These are phyloP conservation scores for Chondrostereum purpureum DNA, from an alignment of 1,284 basidiomycete species.

Conservation along the genomic window DNA sequence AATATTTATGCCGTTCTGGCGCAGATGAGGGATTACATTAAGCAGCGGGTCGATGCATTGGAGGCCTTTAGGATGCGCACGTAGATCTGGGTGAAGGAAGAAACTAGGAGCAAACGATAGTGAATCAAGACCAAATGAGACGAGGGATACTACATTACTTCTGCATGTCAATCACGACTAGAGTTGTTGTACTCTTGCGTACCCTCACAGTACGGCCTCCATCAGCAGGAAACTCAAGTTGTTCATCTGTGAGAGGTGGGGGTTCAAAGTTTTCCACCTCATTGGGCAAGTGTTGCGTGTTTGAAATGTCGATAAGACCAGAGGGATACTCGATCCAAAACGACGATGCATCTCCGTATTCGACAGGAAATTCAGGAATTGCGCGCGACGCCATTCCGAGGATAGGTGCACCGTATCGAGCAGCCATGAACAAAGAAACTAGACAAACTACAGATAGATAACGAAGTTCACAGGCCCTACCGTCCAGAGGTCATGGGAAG, in stretches of 20 bases:
- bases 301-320: conserved; percentile 56
- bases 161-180: conserved; percentile 68
- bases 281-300: conserved; percentile 34
- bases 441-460: no score
- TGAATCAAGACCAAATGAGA: not conserved
- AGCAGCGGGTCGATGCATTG: conserved; percentile 51
- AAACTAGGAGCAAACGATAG: conserved; percentile 32
- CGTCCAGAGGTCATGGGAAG: no score
- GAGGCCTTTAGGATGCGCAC: conserved; percentile 50
- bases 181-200: conserved; percentile 41
- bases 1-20: conserved; percentile 50
- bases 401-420: conserved; percentile 31
- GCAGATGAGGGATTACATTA: conserved; percentile 40
- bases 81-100: conserved; percentile 58
- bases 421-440: no score
- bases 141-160: conserved; percentile 50
- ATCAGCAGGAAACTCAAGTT: conserved; percentile 49
- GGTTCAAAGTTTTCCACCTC: conserved; percentile 17
- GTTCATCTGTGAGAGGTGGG: conserved; percentile 30
- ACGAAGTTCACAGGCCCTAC: no score
- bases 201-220: conserved; percentile 46
- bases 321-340: conserved; percentile 68
- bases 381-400: conserved; percentile 41
- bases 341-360: conserved; percentile 48
- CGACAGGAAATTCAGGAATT: conserved; percentile 33